Evolutionary conservation across 441 rosid species (phyloP).

Genomic region (Adansonia gregorii): DNA sequence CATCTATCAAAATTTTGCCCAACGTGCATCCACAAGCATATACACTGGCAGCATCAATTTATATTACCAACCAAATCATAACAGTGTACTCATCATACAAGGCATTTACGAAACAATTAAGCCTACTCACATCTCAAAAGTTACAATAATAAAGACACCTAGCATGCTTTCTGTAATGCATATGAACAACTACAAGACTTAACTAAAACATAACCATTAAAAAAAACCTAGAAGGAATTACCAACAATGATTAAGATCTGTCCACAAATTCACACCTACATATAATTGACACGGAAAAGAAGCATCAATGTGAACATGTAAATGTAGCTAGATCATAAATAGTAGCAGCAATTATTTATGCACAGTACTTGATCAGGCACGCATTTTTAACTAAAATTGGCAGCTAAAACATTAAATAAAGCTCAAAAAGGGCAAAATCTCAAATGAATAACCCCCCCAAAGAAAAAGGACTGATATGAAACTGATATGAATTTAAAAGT

Average conservation of each 20-base stretch:
- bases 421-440: background rate
- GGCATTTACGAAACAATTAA: background rate
- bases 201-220: background rate
- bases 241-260: conserved; percentile 3
- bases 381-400: conserved; percentile 6
- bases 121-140: background rate
- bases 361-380: background rate
- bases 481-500: background rate
- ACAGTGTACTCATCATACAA: background rate
- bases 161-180: background rate
- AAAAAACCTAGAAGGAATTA: background rate
- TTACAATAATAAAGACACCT: background rate
- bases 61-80: background rate
- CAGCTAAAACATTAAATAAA: conserved; percentile 4
- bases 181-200: background rate
- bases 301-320: background rate
- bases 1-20: background rate
- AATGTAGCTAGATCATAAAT: background rate
- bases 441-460: background rate
- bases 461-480: background rate
- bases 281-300: background rate
- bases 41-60: background rate
- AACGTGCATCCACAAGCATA: background rate
- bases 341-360: background rate
- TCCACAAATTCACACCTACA: background rate